A percentile compares a stretch with the other conserved stretches of the same genome.
Conservation (phyloP, 2,329 filamentous ascomycete genomes). For the Paracorniculantispora psalliotae region DNA sequence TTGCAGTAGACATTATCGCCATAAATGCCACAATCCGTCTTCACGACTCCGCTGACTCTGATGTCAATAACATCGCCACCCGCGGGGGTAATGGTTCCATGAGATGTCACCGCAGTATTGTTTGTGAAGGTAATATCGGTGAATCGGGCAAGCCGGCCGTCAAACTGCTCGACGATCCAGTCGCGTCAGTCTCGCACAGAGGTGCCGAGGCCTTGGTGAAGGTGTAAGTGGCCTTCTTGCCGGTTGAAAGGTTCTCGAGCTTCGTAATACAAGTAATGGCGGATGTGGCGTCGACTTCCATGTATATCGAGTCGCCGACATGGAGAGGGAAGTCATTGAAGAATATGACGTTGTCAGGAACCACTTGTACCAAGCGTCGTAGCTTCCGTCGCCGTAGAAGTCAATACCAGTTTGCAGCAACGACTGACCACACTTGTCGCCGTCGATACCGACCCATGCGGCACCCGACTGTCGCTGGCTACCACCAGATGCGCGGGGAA, state of each 20-base stretch:
- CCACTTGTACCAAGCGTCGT: constrained; percentile 39
- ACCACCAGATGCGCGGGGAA: neutral
- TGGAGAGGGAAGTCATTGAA: constrained; percentile 24
- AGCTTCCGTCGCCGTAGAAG: constrained; percentile 28
- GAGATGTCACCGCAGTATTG: constrained; percentile 15
- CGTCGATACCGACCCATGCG: constrained; percentile 41
- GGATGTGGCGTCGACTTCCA: constrained; percentile 20
- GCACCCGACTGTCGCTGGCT: constrained; percentile 14
- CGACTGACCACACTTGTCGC: constrained; percentile 28
- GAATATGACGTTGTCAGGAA: constrained; percentile 32
- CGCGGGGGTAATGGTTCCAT: constrained; percentile 22
- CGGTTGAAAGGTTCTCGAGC: constrained; percentile 42
- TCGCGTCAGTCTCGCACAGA: constrained; percentile 52
- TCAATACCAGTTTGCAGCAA: constrained; percentile 37
- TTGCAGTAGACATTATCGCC: neutral
- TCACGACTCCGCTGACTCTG: neutral
- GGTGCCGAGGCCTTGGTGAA: constrained; percentile 28
- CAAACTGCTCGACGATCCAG: constrained; percentile 49
- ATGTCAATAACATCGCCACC: neutral
- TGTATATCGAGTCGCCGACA: constrained; percentile 19
- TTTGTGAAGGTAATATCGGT: constrained; percentile 6
- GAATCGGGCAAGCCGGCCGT: constrained; percentile 4
- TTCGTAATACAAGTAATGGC: constrained; percentile 17
- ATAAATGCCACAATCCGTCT: neutral
- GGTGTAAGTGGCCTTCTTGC: constrained; percentile 43